phyloP scores from a whole-genome alignment of 306 rosid species.

The Trifolium dubium region DNA sequence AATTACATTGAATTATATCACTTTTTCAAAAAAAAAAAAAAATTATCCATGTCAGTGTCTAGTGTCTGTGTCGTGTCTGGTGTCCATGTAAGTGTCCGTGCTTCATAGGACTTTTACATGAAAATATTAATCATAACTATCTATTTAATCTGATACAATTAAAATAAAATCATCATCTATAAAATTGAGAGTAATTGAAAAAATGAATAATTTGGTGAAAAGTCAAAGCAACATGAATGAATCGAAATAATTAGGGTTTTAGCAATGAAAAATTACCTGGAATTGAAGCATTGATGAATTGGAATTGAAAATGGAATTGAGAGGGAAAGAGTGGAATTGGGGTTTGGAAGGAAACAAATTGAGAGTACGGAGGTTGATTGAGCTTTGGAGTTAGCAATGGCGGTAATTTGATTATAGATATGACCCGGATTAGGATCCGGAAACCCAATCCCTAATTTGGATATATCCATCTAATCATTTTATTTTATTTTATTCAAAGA shows the following conservation, averaged over 20 bases:
- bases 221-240: slow-evolving; percentile 42
- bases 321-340: neutral
- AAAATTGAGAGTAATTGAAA: neutral
- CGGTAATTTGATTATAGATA: neutral
- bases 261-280: slow-evolving; percentile 50
- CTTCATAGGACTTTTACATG: too few species aligned
- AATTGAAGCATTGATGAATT: slow-evolving; percentile 48
- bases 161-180: too few species aligned
- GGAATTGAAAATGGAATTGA: slow-evolving; percentile 21
- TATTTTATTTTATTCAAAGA: too few species aligned
- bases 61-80: too few species aligned
- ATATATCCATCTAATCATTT: neutral
- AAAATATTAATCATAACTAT: neutral
- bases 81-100: too few species aligned
- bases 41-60: too few species aligned
- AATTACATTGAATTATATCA: too few species aligned
- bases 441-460: neutral
- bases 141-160: slow-evolving; percentile 9
- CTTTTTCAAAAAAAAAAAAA: too few species aligned
- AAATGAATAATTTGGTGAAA: neutral
- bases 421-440: slow-evolving; percentile 13
- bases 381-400: slow-evolving; percentile 4
- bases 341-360: neutral
- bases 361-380: neutral
- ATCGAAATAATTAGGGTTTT: slow-evolving; percentile 48